Evolutionary conservation across 129 eudicot species (phyloP).

Genomic region (Arctium lappa): DNA sequence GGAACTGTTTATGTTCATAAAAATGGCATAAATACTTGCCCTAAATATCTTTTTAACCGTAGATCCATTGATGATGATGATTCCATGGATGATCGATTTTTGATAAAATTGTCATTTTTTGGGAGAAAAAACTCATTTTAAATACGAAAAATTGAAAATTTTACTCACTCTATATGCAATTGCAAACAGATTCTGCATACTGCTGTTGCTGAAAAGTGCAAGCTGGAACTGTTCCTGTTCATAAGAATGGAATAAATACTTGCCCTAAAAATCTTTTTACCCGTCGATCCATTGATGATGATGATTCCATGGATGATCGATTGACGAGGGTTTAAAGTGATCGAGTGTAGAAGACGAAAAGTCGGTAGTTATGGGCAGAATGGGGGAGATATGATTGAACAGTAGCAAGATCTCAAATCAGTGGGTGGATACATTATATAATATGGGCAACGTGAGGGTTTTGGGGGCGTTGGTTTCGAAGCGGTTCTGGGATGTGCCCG

Average conservation of each 20-base stretch:
- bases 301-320: background rate
- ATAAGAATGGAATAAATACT: slow-evolving; percentile 7
- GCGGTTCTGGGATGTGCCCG: no score
- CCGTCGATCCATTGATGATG: slow-evolving; percentile 34
- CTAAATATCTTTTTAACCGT: background rate
- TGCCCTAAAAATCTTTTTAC: background rate
- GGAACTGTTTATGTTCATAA: slow-evolving; percentile 69
- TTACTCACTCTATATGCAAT: slow-evolving; percentile 72
- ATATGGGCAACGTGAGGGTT: no score
- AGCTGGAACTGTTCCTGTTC: slow-evolving; percentile 81
- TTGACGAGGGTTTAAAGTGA: background rate
- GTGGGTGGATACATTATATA: no score
- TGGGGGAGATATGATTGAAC: no score
- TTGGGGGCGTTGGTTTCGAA: no score
- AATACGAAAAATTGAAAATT: background rate
- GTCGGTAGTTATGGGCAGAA: background rate
- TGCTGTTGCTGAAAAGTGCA: slow-evolving; percentile 62
- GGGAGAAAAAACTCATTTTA: background rate
- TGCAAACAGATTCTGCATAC: slow-evolving; percentile 55
- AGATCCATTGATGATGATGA: slow-evolving; percentile 36
- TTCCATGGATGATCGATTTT: background rate
- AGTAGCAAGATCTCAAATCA: no score
- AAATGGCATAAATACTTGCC: background rate
- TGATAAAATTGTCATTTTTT: background rate
- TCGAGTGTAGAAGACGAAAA: background rate